A percentile compares a stretch with the other conserved stretches of the same genome.
Evolutionary conservation across 805 yeast species (phyloP).

Genomic region (Ogataea pignaliae): DNA sequence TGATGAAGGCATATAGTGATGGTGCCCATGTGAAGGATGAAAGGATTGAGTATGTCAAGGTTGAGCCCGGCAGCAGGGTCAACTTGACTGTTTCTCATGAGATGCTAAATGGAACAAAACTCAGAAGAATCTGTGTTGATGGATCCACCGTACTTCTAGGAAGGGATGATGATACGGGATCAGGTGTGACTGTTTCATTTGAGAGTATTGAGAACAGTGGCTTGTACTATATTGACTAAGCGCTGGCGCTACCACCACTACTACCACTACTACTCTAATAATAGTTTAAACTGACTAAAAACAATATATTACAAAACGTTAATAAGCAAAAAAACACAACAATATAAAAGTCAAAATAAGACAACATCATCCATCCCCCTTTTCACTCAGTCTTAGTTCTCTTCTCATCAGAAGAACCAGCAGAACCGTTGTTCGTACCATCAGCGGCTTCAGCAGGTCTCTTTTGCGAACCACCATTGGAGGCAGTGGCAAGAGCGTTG

Average conservation of each 20-base stretch:
- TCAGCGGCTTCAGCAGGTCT: slow-evolving; percentile 17
- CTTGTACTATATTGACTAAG: too few species aligned
- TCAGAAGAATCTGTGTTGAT: slow-evolving; percentile 62
- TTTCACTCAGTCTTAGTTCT: slow-evolving; percentile 17
- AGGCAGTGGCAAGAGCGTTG: too few species aligned
- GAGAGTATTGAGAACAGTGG: too few species aligned
- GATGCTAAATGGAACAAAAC: slow-evolving; percentile 25
- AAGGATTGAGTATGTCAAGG: slow-evolving; percentile 41
- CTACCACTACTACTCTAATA: too few species aligned
- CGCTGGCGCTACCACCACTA: too few species aligned
- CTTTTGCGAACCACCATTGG: slow-evolving; percentile 7
- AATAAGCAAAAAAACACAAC: not conserved
- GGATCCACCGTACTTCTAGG: slow-evolving; percentile 43
- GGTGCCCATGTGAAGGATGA: slow-evolving; percentile 51
- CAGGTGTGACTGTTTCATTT: too few species aligned
- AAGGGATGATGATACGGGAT: not conserved
- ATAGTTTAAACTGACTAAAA: too few species aligned
- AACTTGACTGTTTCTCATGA: slow-evolving; percentile 19
- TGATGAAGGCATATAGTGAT: slow-evolving; percentile 51
- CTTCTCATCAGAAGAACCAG: slow-evolving; percentile 11
- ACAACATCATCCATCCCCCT: not conserved
- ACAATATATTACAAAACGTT: not conserved
- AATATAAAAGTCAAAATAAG: not conserved
- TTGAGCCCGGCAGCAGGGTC: slow-evolving; percentile 18
- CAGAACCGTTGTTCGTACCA: too few species aligned